Conservation (phyloP, 2,329 filamentous ascomycete species). For the Epichloe aotearoae region DNA sequence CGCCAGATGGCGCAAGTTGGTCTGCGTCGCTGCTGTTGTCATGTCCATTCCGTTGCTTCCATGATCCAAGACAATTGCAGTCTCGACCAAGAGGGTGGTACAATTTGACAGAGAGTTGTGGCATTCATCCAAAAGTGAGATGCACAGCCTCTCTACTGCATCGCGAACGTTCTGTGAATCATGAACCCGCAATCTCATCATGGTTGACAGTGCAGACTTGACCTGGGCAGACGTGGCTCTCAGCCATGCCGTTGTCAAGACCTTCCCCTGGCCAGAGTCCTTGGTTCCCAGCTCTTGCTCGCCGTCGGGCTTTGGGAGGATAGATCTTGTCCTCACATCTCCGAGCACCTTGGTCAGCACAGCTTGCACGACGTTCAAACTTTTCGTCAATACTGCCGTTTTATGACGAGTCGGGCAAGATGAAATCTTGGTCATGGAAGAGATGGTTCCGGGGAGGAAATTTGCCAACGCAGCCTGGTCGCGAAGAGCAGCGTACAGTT, state of each 20-base stretch:
- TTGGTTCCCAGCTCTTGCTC: constrained; percentile 13
- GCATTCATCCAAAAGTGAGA: constrained; percentile 67
- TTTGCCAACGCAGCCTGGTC: constrained; percentile 66
- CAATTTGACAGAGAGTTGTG: constrained; percentile 58
- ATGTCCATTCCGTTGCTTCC: constrained; percentile 26
- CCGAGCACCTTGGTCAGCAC: constrained; percentile 42
- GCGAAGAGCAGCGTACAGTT: constrained; percentile 49
- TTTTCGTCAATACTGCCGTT: constrained; percentile 45
- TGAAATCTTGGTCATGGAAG: constrained; percentile 62
- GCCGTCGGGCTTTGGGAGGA: constrained; percentile 23
- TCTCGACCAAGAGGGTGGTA: constrained; percentile 62
- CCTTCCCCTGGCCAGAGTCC: constrained; percentile 17
- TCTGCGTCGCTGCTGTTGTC: constrained; percentile 23
- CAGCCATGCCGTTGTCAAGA: constrained; percentile 51
- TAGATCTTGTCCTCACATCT: constrained; percentile 40
- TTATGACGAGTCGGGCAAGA: constrained; percentile 50
- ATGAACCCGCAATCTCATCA: constrained; percentile 63
- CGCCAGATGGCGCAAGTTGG: constrained; percentile 47
- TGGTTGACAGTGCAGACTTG: constrained; percentile 65
- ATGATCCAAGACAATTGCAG: constrained; percentile 55
- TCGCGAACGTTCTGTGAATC: constrained; percentile 54
- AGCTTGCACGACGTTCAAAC: constrained; percentile 43
- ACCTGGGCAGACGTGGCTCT: constrained; percentile 69
- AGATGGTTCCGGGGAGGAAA: constrained; percentile 75
- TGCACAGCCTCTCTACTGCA: constrained; percentile 57